Base-by-base conservation (phyloP, 306 rosid genomes). In the Pyrus betulifolia region DNA sequence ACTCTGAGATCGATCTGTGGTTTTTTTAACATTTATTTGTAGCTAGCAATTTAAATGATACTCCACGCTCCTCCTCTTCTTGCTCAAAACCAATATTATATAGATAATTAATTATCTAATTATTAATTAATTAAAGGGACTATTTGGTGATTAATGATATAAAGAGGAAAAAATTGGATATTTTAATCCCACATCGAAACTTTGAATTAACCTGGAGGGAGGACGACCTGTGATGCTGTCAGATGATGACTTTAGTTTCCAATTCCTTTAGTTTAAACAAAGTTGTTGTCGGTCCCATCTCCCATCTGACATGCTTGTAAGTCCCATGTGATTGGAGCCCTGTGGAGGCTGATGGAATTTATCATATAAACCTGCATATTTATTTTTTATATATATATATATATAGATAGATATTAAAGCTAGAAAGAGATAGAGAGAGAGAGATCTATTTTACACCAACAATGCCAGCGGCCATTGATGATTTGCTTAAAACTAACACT, bases 261-360 rank as follows among this genome's bases (percentile, higher is more conserved):
- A 25, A 25, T 25, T 25, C 27, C 27, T 25, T 25, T 54, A 80
- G 74, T 73, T 80, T 80, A 72, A 59, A 69, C 81, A 69, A 63
- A 77, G 69, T 30, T 46, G 9, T 13, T 62, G 82, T 76, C 75
- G 84, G 72, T 12, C 77, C 81, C 81, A 76, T 13, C 55, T 70
- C 51, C 69, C 80, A 42, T 35, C 84, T 76, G 78, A 75, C 82
- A 84, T 74, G 79, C 65, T 80, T 77, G 74, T 80, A 74, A 64
- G 80, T 78, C 74, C 80, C 87, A 84, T 82, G 87, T 84, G 87
- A 80, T 80, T 71, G 82, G 78, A 74, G 79, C 72, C 72, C 38
- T 12, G 28, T 55, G 12, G 52, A 74, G 76, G 70, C 72, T 49
- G 27, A 62, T 62, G 61, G 31, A 40, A 40, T 73, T 59, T 40